Evolutionary conservation across 495 filamentous ascomycete species (phyloP).

Genomic region (Hypoxylon crocopeplum): DNA sequence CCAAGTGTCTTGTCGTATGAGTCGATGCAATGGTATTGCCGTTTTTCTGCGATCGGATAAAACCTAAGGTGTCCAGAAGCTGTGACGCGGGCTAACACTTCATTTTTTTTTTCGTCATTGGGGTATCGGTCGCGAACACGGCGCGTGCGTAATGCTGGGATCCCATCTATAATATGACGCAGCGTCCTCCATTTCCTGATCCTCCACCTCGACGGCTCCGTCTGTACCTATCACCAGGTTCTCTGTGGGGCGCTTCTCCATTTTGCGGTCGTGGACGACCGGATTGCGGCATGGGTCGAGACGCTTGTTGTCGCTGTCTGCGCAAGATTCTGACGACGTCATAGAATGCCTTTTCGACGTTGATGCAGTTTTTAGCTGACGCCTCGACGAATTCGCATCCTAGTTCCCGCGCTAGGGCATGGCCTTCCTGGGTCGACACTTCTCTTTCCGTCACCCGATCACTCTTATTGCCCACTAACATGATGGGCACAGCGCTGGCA

Average conservation of each 20-base stretch:
- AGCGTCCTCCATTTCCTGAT: slow-evolving; percentile 16
- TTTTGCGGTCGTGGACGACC: slow-evolving; percentile 34
- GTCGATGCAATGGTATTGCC: slow-evolving; percentile 15
- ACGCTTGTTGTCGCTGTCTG: slow-evolving; percentile 71
- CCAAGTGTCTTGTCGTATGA: slow-evolving; percentile 14
- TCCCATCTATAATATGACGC: slow-evolving; percentile 34
- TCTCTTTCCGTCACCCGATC: slow-evolving; percentile 94
- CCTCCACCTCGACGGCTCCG: slow-evolving; percentile 21
- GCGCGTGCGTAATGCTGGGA: slow-evolving; percentile 17
- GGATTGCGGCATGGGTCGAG: slow-evolving; percentile 45
- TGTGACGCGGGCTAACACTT: slow-evolving; percentile 3
- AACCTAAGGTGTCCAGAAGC: not conserved
- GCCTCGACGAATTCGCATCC: slow-evolving; percentile 98
- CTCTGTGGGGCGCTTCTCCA: slow-evolving; percentile 28
- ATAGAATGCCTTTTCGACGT: slow-evolving; percentile 98
- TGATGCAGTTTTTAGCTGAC: slow-evolving; percentile 99
- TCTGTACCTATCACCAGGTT: slow-evolving; percentile 27
- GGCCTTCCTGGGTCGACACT: slow-evolving; percentile 95
- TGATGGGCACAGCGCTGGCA: slow-evolving; percentile 81
- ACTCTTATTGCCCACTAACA: slow-evolving; percentile 98
- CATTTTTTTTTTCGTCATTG: slow-evolving; percentile 13
- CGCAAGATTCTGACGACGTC: slow-evolving; percentile 93
- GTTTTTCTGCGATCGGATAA: slow-evolving; percentile 7
- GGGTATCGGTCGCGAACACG: slow-evolving; percentile 13
- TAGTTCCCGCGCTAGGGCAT: slow-evolving; percentile 86